Evolutionary conservation across 495 filamentous ascomycete species (phyloP).

Genomic region (Parathielavia hyrcaniae): DNA sequence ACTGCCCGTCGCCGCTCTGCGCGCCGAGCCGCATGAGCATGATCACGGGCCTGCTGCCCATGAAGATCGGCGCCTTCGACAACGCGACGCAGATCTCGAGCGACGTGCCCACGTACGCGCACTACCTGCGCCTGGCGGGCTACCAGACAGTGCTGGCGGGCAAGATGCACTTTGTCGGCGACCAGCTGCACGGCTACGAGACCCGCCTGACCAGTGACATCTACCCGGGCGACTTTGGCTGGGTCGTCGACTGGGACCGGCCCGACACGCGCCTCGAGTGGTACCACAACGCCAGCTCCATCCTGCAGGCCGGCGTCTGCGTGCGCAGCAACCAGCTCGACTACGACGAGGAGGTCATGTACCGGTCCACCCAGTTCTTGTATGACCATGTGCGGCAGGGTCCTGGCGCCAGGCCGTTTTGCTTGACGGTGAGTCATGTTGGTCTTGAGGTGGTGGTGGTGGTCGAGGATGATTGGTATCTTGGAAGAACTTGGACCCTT

Average conservation of each 20-base stretch:
- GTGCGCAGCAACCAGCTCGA: slow-evolving; percentile 89
- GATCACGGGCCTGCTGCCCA: slow-evolving; percentile 80
- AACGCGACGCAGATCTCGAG: slow-evolving; percentile 70
- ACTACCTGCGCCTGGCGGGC: slow-evolving; percentile 75
- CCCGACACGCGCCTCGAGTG: slow-evolving; percentile 78
- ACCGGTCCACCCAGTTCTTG: slow-evolving; percentile 72
- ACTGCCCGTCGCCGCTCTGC: slow-evolving; percentile 84
- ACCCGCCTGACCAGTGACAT: slow-evolving; percentile 84
- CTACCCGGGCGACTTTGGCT: slow-evolving; percentile 85
- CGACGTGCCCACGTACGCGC: slow-evolving; percentile 78
- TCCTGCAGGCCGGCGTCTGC: slow-evolving; percentile 75
- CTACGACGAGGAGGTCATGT: slow-evolving; percentile 89
- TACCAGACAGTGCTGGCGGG: slow-evolving; percentile 86
- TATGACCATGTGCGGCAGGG: slow-evolving; percentile 73
- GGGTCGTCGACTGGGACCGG: slow-evolving; percentile 85
- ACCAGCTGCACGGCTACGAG: slow-evolving; percentile 88
- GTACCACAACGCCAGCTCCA: slow-evolving; percentile 88
- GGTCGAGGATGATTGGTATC: not conserved
- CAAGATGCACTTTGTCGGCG: slow-evolving; percentile 94
- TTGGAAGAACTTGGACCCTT: not conserved
- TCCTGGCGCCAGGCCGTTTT: slow-evolving; percentile 65
- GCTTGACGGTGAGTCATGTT: slow-evolving; percentile 54
- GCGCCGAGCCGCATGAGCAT: slow-evolving; percentile 83
- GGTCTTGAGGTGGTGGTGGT: not conserved
- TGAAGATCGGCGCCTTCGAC: slow-evolving; percentile 81